Evolutionary conservation across 2,329 filamentous ascomycete species (phyloP).

Genomic region (Alternaria conjuncta): DNA sequence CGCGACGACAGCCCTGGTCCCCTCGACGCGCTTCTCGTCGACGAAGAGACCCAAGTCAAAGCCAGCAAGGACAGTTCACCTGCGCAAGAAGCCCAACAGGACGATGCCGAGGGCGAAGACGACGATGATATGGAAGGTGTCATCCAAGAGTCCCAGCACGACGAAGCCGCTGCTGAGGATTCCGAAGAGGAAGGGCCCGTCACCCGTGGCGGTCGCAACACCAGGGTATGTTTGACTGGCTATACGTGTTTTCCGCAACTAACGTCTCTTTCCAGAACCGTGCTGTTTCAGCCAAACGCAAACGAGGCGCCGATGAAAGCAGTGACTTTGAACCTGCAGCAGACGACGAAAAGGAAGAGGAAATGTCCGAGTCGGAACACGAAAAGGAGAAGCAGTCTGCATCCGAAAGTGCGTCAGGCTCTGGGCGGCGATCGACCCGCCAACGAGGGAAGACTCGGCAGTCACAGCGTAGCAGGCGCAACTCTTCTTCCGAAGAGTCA

Average conservation of each 20-base stretch:
- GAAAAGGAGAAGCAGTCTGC: conserved; percentile 50
- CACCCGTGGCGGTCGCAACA: conserved; percentile 53
- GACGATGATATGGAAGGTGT: conserved; percentile 45
- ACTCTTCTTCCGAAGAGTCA: conserved; percentile 56
- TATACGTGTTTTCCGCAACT: conserved; percentile 15
- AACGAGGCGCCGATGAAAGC: conserved; percentile 59
- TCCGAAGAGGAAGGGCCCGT: conserved; percentile 62
- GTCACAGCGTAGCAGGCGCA: conserved; percentile 55
- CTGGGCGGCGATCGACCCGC: conserved; percentile 60
- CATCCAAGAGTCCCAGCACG: conserved; percentile 52
- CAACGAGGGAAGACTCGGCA: conserved; percentile 55
- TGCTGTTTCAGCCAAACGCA: conserved; percentile 41
- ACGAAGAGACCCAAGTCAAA: conserved; percentile 46
- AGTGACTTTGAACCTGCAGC: conserved; percentile 69
- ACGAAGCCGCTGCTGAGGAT: conserved; percentile 49
- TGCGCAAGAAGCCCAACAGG: conserved; percentile 40
- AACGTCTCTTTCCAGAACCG: conserved; percentile 31
- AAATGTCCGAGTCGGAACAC: conserved; percentile 60
- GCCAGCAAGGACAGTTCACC: conserved; percentile 42
- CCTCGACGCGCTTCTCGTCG: conserved; percentile 41
- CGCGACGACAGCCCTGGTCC: conserved; percentile 41
- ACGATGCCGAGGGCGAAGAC: conserved; percentile 36
- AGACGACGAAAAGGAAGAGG: conserved; percentile 62
- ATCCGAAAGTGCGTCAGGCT: conserved; percentile 47
- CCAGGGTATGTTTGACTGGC: conserved; percentile 25